A percentile compares a stretch with the other conserved stretches of the same genome.
phyloP scores from a whole-genome alignment of 2,329 filamentous ascomycete species.

The Aureobasidium sp. region DNA sequence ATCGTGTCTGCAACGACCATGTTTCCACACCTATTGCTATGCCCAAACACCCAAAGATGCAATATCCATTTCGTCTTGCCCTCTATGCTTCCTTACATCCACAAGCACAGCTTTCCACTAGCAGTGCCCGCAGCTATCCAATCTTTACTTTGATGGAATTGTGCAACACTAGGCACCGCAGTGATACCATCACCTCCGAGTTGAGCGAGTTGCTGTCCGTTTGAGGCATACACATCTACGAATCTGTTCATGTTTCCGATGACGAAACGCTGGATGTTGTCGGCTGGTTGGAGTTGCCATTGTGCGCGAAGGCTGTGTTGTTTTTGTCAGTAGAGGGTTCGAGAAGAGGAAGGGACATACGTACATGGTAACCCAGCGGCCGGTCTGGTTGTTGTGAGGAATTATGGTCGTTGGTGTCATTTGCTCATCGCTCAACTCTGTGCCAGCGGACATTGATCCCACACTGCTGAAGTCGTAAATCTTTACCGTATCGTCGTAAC shows the following conservation, averaged over 20 bases:
- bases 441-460: constrained; percentile 37
- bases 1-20: not conserved
- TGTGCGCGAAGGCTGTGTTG: constrained; percentile 60
- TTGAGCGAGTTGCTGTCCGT: constrained; percentile 82
- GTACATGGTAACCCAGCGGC: constrained; percentile 80
- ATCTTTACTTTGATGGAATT: constrained; percentile 77
- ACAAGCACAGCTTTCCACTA: constrained; percentile 86
- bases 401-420: constrained; percentile 65
- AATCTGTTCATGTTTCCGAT: constrained; percentile 91
- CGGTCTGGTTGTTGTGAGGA: constrained; percentile 90
- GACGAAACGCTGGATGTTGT: constrained; percentile 76
- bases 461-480: constrained; percentile 64
- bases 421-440: constrained; percentile 44
- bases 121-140: constrained; percentile 92
- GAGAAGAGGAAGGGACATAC: constrained; percentile 26
- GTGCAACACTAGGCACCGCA: constrained; percentile 84
- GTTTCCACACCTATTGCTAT: not conserved
- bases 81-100: constrained; percentile 52
- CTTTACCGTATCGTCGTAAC: constrained; percentile 92
- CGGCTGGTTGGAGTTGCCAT: constrained; percentile 74
- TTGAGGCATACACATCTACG: constrained; percentile 76
- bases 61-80: not conserved
- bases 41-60: not conserved
- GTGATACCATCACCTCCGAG: constrained; percentile 83
- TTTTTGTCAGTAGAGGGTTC: not conserved